Evolutionary conservation across 345 rosid genomes (phyloP).

Genomic region (Brassica juncea): DNA sequence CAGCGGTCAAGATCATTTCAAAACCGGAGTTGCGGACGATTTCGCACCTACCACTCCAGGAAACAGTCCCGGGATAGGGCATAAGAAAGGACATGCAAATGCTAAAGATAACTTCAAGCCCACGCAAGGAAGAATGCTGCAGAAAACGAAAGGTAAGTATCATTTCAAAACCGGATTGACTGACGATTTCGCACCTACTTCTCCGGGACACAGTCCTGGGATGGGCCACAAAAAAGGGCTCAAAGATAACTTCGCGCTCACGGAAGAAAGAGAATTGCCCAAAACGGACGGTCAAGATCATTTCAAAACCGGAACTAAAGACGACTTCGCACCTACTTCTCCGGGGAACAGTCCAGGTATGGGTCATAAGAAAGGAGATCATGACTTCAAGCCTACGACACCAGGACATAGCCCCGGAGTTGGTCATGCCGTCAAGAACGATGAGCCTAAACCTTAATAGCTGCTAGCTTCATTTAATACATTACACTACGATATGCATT

Average conservation of each 20-base stretch:
- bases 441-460: constrained; percentile 41
- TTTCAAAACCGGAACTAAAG: constrained; percentile 9
- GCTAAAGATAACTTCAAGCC: constrained; percentile 11
- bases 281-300: constrained; percentile 11
- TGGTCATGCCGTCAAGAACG: constrained; percentile 46
- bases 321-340: constrained; percentile 48
- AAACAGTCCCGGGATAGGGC: constrained; percentile 51
- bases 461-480: constrained; percentile 25
- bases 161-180: constrained; percentile 14
- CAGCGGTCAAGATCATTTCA: neutral
- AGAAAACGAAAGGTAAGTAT: neutral
- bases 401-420: constrained; percentile 60
- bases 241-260: constrained; percentile 7
- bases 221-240: constrained; percentile 40
- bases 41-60: constrained; percentile 52
- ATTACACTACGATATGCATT: neutral
- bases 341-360: constrained; percentile 32
- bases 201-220: constrained; percentile 53
- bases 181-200: constrained; percentile 48
- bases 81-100: constrained; percentile 30
- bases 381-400: constrained; percentile 48
- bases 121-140: constrained; percentile 10
- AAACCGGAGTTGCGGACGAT: constrained; percentile 30
- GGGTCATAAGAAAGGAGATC: constrained; percentile 39
- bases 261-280: neutral